Percentiles rank a stretch among this genome's conserved stretches.
phyloP scores from a whole-genome alignment of 75 land plant genomes.

The Picea sitchensis region DNA sequence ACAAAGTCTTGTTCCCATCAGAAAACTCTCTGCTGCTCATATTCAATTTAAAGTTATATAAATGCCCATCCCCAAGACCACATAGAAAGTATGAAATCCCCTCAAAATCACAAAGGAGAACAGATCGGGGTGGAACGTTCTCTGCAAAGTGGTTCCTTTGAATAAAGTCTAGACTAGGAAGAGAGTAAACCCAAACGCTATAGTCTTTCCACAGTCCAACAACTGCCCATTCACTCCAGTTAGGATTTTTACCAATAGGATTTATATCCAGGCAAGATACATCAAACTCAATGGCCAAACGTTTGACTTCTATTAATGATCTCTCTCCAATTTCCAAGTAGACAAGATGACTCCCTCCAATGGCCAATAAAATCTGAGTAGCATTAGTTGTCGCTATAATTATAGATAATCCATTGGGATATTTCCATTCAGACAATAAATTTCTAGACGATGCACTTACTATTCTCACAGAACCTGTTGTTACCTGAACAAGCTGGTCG shows the following conservation, averaged over 20 bases:
- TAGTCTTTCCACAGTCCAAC: conserved; percentile 99
- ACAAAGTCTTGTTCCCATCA: conserved; percentile 87
- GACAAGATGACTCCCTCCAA: conserved; percentile 86
- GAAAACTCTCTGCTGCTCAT: conserved; percentile 54
- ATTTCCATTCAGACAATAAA: conserved; percentile 70
- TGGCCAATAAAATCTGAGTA: conserved; percentile 87
- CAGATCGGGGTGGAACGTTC: conserved; percentile 93
- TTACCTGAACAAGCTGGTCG: conserved; percentile 46
- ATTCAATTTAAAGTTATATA: conserved; percentile 74
- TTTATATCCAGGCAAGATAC: conserved; percentile 95
- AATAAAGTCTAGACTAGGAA: conserved; percentile 71
- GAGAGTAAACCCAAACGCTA: conserved; percentile 79
- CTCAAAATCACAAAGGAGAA: conserved; percentile 90
- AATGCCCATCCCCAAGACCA: conserved; percentile 95
- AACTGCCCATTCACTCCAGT: conserved; percentile 65
- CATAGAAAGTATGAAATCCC: conserved; percentile 93
- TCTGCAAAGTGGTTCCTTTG: conserved; percentile 80
- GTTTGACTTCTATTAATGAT: conserved; percentile 59
- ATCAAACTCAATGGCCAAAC: conserved; percentile 80
- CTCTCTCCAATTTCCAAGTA: conserved; percentile 77
- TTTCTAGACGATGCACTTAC: conserved; percentile 34
- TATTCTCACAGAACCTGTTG: neutral
- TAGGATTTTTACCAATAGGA: conserved; percentile 81
- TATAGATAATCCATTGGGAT: conserved; percentile 70
- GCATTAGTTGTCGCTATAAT: conserved; percentile 96